Evolutionary conservation across 192 early-diverging fungal species (phyloP).

Genomic region (Allomyces macrogynus): DNA sequence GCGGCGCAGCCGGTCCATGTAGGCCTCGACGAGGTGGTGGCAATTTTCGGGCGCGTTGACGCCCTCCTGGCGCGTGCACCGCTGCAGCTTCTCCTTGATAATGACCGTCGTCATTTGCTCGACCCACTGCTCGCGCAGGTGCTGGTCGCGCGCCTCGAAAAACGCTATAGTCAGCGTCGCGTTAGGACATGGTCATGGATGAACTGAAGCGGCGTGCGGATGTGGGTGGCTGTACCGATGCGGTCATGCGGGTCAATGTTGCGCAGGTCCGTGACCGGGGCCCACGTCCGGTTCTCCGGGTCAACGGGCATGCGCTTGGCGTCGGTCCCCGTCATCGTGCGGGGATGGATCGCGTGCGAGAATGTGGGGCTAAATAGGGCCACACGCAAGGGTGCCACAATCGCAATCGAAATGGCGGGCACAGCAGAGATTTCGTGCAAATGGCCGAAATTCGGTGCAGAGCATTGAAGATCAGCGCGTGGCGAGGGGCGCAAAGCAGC

Average conservation of each 20-base stretch:
- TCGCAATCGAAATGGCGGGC: too few species aligned
- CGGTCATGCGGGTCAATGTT: background rate
- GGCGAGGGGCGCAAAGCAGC: too few species aligned
- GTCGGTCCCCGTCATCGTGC: background rate
- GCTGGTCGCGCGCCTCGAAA: slow-evolving; percentile 49
- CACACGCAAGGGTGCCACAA: too few species aligned
- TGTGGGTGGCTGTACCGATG: background rate
- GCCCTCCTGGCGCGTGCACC: slow-evolving; percentile 81
- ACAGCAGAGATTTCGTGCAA: too few species aligned
- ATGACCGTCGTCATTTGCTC: slow-evolving; percentile 69
- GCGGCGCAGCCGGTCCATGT: slow-evolving; percentile 26
- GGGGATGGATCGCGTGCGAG: too few species aligned
- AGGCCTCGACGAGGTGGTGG: slow-evolving; percentile 56
- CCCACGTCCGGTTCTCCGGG: background rate
- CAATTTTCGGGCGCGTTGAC: slow-evolving; percentile 91
- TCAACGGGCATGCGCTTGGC: background rate
- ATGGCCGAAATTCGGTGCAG: too few species aligned
- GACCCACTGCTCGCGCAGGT: slow-evolving; percentile 78
- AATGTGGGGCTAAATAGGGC: too few species aligned
- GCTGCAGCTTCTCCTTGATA: slow-evolving; percentile 61
- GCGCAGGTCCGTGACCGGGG: background rate
- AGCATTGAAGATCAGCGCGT: too few species aligned
- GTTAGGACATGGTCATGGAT: too few species aligned
- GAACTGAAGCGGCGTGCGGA: too few species aligned
- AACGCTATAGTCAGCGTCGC: slow-evolving; percentile 14